Evolutionary conservation across 208 protist species (phyloP), one percentile per base, ranked within the genome.

Genomic region (Wallacemonas sp.): DNA sequence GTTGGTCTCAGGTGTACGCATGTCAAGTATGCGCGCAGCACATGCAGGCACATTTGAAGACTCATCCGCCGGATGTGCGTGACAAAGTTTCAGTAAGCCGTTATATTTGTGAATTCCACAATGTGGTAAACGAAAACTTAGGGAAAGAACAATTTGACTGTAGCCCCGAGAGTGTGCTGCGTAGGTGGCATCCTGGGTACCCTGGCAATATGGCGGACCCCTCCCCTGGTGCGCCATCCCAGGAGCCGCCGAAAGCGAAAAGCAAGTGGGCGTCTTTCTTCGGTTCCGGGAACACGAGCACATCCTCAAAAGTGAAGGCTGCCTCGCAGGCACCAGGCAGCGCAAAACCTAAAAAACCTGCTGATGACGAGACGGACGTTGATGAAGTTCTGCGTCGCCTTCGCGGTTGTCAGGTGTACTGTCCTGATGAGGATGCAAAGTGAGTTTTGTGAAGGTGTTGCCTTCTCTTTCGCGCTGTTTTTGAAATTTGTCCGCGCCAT

Each of bases 21-120:
- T 97, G 91, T 70, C 84, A 82, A 61, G 82, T 82, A 68, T 97
- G 91, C 45, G 82, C 82, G 24, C 91, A 88, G 46, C 90, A 97
- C 82, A 95, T 97, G 90, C 83, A 86, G 22, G 65, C 68, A 28
- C 82, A 93, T 65, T 49, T 97, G 21, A 54, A 66, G n/a, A 24
- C 71, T 14, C 72, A 96, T 60, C 81, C 89, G 19, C 88, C 92
- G 14, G 70, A 82, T 14, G 81, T 95, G 15, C 63, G 51, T 2
- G 76, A 87, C 61, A 97, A 94, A 63, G 56, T 80, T 14, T 59
- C 67, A 45, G 54, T 95, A 4, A 89, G 77, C 22, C 77, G 80
- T 22, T 97, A 89, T 70, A 63, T 95, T 19, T 97, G 92, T 70
- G 81, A 93, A 71, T 72, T 96, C 44, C 92, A 97, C 75, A 97